Base-by-base conservation (phyloP, 257 asterid genomes). In the Solanum chilense region DNA sequence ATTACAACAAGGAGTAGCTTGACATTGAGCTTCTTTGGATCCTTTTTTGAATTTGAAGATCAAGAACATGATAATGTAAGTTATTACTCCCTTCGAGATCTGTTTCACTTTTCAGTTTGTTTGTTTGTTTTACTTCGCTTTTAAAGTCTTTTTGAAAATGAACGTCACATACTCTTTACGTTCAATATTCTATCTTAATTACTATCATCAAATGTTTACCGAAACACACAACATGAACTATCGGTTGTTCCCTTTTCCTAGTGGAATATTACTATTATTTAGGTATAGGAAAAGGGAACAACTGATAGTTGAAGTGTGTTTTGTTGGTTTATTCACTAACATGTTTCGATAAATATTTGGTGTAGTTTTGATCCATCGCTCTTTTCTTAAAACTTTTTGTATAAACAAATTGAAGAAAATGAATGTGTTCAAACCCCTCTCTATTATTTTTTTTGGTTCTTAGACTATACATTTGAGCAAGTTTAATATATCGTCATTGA, bases 21-120 rank as follows among this genome's bases (percentile, higher is more conserved):
- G 5, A 94, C 94, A 0, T 87, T 87, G 14, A 92, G 96, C 86
- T 94, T 94, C 88, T 92, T 92, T 78, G 91, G 88, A 2, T 64
- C 89, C 23, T 91, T 92, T 52, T 39, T 84, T 1, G 88, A 39
- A 27, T 62, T 85, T 70, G 23, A 86, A 82, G 47, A 75, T 39
- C 84, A 74, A 31, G 31, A 20, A 64, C 62, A 88, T 47, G 56
- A 47, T 9, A 45, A 78, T 45, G 84, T 78, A 78, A 45, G 84
- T 16, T 45, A 25, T 14, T 41, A 27, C 21, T 14, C 10, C 37
- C 9, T 3, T 33, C 35, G 35, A 0, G 18, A 49, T 29, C 75
- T 0, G 6, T 68, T 68, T 29, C 12, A 7, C 1, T 69, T 29
- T 31, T 68, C 12, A 7, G 6, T 69, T 29, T 31, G 0, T 31